Base-by-base conservation (phyloP, 345 rosid genomes). In the Erodium maritimum region DNA sequence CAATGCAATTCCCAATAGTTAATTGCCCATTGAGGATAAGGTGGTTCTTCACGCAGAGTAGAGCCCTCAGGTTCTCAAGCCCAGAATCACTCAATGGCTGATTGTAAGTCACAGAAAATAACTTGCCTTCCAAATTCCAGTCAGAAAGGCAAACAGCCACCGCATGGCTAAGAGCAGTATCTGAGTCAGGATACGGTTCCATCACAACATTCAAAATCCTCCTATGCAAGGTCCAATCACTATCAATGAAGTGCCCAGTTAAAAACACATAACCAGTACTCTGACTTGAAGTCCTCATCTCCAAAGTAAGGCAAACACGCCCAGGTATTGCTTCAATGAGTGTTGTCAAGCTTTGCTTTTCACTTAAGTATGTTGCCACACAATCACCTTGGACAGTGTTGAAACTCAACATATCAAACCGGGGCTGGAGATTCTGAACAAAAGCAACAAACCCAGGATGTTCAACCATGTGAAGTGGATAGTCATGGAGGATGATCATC, bases 391-490 rank as follows among this genome's bases (percentile, higher is more conserved):
- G 97, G 54, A 83, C 83, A 10, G 78, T 80, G 68, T 81, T 82
- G 73, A 91, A 91, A 66, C 77, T 83, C 48, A 85, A 73, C 65
- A 60, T 65, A 56, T 76, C 83, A 51, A 91, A 91, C 19, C 77
- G 72, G 14, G 97, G 94, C 65, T 88, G 94, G 74, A 91, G 87
- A 67, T 72, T 87, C 71, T 80, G 79, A 19, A 83, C 85, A 48
- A 91, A 91, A 56, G 84, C 73, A 12, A 82, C 54, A 56, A 91
- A 91, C 21, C 91, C 89, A 22, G 82, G 74, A 73, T 87, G 87
- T 64, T 91, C 96, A 56, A 87, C 94, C 85, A 91, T 91, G 77
- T 91, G 96, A 58, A 91, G 91, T 23, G 91, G 91, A 63, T 83
- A 87, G 54, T 87, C 86, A 57, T 91, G 96, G 79, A 83, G 65